These are phyloP conservation scores for Sarocladiaceae sp. DNA, from an alignment of 2,329 filamentous ascomycete species.

Conservation along the genomic window DNA sequence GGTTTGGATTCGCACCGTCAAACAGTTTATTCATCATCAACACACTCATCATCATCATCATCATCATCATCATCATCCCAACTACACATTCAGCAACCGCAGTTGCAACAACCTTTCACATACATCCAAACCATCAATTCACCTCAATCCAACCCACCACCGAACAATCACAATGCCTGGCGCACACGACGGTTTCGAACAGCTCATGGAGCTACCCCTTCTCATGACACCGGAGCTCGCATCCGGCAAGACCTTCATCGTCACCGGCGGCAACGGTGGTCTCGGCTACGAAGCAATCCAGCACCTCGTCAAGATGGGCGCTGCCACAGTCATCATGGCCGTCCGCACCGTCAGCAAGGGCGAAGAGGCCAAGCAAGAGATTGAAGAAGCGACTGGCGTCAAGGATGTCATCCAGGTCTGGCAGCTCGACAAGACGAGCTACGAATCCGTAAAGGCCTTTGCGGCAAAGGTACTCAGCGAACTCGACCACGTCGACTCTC, in stretches of 20 bases:
- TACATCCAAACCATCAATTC: neutral
- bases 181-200: neutral
- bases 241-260: constrained; percentile 28
- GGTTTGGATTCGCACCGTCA: too few relatives aligned
- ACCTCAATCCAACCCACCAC: neutral
- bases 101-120: too few relatives aligned
- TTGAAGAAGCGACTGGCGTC: constrained; percentile 22
- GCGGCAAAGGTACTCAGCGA: constrained; percentile 19
- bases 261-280: constrained; percentile 38
- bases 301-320: constrained; percentile 32
- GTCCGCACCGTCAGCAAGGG: constrained; percentile 33
- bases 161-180: neutral
- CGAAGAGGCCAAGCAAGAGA: constrained; percentile 30
- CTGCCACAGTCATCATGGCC: constrained; percentile 35
- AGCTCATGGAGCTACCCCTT: constrained; percentile 8
- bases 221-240: constrained; percentile 19
- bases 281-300: constrained; percentile 36
- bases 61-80: too few relatives aligned
- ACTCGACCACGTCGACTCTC: constrained; percentile 28
- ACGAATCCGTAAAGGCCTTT: constrained; percentile 31
- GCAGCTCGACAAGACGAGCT: constrained; percentile 29
- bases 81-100: too few relatives aligned
- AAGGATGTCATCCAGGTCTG: constrained; percentile 11
- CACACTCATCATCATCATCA: too few relatives aligned
- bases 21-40: too few relatives aligned